Evolutionary conservation across 495 filamentous ascomycete genomes (phyloP), one percentile per base, ranked within the genome.

Genomic region (Aspergillus egyptiacus): DNA sequence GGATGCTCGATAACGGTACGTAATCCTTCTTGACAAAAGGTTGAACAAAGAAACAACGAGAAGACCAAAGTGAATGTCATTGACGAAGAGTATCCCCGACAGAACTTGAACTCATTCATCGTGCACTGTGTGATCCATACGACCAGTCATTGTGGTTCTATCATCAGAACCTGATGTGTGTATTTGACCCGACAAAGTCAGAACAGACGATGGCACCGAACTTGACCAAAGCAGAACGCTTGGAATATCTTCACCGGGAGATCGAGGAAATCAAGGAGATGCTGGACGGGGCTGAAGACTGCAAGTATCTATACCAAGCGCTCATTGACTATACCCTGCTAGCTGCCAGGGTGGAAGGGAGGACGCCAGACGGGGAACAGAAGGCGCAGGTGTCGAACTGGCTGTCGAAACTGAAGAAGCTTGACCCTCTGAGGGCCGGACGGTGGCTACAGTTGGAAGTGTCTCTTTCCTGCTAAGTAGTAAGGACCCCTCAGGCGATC

Each of bases 81-180:
- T 46, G 32, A 46, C 28, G 14, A 24, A 14, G 11, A 15, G 32
- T 46, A 19, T 24, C 13, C 30, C 27, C 39, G 40, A 57, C 40
- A 83, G 87, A 98, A 64, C 71, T 97, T 48, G 69, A 70, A 32
- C 70, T 89, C 19, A 83, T 95, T 25, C 78, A 84, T 46, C 74
- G 81, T 40, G 90, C 85, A 0, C 77, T 96, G 33, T 89, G 89
- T 13, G 91, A 94, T 55, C 87, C 90, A 5, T 85, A 89, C 50
- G 89, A 96, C 61, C 91, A 96, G 57, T 91, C 87, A 8, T 69
- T 96, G 11, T 99, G 94, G 94, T 95, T 90, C 64, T 99, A 97
- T 63, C 88, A 97, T 59, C 83, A 87, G 49, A 91, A 80, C 59
- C 63, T 96, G 48, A 82, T 96, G 68, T 78, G 68, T 53, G 77